These are phyloP conservation scores for Corrigiola litoralis DNA, from an alignment of 179 eudicot species.

Conservation along the genomic window DNA sequence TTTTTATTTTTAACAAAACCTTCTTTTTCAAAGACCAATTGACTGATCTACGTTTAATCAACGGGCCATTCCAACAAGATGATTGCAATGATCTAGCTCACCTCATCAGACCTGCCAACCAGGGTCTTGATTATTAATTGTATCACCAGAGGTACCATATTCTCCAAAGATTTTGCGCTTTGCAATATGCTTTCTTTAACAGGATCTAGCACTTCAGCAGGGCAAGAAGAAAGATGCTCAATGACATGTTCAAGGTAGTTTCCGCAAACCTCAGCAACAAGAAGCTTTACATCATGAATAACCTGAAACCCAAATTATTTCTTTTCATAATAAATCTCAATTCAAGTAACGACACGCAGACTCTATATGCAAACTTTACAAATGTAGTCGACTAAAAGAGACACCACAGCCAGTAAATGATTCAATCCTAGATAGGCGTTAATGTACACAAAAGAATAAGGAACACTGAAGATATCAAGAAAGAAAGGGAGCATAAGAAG, in stretches of 20 bases:
- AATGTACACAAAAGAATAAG: background rate
- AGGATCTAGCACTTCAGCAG: slow-evolving; percentile 69
- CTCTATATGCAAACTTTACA: background rate
- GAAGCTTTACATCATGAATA: slow-evolving; percentile 69
- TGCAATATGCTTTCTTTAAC: slow-evolving; percentile 78
- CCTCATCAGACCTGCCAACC: slow-evolving; percentile 87
- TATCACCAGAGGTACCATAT: slow-evolving; percentile 45
- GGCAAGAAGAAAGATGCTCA: slow-evolving; percentile 63
- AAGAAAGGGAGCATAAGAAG: no score
- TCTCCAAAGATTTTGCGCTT: slow-evolving; percentile 68
- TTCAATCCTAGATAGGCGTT: background rate
- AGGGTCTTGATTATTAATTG: slow-evolving; percentile 52
- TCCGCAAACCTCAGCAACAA: slow-evolving; percentile 59
- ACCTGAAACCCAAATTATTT: slow-evolving; percentile 44
- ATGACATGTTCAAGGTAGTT: slow-evolving; percentile 52
- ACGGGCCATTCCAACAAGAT: background rate
- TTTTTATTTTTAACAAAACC: no score
- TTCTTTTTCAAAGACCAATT: background rate
- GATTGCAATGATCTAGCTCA: slow-evolving; percentile 26
- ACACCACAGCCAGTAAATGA: background rate
- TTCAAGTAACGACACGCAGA: background rate
- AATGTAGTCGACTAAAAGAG: background rate
- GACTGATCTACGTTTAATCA: background rate
- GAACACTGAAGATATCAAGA: no score
- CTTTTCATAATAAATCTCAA: background rate